A percentile compares a stretch with the other conserved stretches of the same genome.
phyloP scores from a whole-genome alignment of 306 rosid genomes.

The Mimosa bimucronata region DNA sequence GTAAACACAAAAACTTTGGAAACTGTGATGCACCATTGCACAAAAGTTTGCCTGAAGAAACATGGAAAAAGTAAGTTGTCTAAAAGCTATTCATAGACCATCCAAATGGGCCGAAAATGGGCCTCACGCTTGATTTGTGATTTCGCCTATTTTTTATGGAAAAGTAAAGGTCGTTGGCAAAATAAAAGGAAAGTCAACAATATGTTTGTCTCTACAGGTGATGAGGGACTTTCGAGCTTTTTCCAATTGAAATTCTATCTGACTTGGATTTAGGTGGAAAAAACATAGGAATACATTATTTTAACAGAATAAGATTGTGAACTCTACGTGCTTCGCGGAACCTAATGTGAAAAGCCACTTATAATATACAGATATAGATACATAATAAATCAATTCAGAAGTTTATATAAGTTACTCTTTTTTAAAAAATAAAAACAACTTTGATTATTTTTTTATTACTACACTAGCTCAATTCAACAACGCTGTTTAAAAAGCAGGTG shows the following conservation, averaged over 20 bases:
- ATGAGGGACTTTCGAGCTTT: neutral
- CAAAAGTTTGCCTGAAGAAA: neutral
- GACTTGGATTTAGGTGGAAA: neutral
- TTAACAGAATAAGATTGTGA: no score
- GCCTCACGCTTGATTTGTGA: neutral
- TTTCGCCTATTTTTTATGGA: no score
- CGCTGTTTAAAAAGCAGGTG: neutral
- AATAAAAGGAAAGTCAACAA: neutral
- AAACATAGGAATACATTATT: no score
- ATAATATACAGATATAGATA: no score
- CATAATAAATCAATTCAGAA: no score
- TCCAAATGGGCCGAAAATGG: neutral
- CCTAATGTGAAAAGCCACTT: no score
- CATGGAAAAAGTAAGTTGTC: neutral
- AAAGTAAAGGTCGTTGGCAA: no score
- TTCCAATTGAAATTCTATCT: neutral
- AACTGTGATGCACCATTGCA: neutral
- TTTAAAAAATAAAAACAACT: neutral
- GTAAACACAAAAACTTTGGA: neutral
- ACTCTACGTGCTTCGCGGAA: no score
- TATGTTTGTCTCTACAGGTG: neutral
- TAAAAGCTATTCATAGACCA: neutral
- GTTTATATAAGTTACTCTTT: no score
- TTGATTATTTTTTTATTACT: neutral
- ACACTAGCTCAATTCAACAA: neutral